Percentiles rank a stretch among this genome's conserved stretches.
Evolutionary conservation across 1,284 basidiomycete genomes (phyloP).

Genomic region (Malassezia psittaci): DNA sequence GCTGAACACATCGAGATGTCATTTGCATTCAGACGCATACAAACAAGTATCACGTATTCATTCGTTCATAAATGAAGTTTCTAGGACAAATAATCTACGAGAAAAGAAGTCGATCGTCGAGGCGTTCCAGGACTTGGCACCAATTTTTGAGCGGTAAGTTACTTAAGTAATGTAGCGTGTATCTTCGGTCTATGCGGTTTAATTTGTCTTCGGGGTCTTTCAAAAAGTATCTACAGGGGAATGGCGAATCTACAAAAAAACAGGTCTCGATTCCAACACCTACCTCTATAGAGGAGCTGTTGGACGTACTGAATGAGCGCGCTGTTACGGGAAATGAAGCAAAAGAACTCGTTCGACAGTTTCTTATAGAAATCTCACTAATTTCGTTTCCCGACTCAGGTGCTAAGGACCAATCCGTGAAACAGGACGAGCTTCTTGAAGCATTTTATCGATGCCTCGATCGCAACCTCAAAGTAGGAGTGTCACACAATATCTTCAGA

Average conservation of each 20-base stretch:
- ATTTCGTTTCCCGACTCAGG: neutral
- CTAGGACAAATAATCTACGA: neutral
- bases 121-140: neutral
- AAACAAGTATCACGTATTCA: neutral
- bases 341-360: constrained; percentile 17
- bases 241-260: neutral
- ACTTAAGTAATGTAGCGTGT: neutral
- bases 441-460: constrained; percentile 32
- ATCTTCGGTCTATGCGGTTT: neutral
- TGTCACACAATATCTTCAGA: constrained; percentile 20
- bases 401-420: neutral
- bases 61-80: neutral
- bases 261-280: neutral
- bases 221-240: neutral
- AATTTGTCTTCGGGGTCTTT: neutral
- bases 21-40: neutral
- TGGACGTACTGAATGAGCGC: constrained; percentile 17
- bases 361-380: constrained; percentile 23
- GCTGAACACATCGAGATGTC: neutral
- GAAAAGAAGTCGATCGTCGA: neutral
- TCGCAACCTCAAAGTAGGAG: constrained; percentile 29
- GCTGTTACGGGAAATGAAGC: constrained; percentile 22
- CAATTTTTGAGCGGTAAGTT: constrained; percentile 7
- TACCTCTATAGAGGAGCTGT: neutral
- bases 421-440: constrained; percentile 13